Conservation (phyloP, 768 basidiomycete species). For the Mycena vulgaris region DNA sequence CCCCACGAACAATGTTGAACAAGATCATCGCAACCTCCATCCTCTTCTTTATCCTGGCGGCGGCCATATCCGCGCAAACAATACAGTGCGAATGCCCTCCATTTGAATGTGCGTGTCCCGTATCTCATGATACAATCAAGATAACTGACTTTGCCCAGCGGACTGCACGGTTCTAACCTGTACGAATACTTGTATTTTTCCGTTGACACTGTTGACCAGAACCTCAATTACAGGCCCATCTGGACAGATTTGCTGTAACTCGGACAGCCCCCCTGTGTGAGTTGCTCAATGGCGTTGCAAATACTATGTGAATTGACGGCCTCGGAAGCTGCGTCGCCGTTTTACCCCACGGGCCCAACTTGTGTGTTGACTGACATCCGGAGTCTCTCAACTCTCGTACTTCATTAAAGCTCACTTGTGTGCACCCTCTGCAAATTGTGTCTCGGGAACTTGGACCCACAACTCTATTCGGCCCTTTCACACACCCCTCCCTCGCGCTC, state of each 20-base stretch:
- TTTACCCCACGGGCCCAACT: no score
- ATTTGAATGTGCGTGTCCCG: background rate
- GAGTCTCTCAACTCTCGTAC: background rate
- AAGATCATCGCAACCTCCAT: constrained; percentile 1
- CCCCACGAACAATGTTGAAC: background rate
- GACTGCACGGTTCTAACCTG: no score
- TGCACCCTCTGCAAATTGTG: constrained; percentile 8
- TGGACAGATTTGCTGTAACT: no score
- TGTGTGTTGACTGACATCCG: no score
- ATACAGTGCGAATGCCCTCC: constrained; percentile 1
- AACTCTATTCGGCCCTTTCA: constrained; percentile 1
- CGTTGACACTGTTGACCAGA: no score
- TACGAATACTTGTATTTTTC: no score
- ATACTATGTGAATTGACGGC: no score
- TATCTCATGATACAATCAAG: background rate
- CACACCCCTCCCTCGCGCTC: no score
- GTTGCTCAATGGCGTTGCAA: no score
- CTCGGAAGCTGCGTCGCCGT: no score
- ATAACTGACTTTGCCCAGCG: background rate
- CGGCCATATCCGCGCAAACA: constrained; percentile 1
- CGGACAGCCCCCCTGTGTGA: no score
- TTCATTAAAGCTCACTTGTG: background rate
- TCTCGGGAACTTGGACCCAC: constrained; percentile 15
- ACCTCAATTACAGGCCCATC: no score
- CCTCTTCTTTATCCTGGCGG: background rate